phyloP scores from a whole-genome alignment of 2,329 filamentous ascomycete species.

The Daldinia sp. region DNA sequence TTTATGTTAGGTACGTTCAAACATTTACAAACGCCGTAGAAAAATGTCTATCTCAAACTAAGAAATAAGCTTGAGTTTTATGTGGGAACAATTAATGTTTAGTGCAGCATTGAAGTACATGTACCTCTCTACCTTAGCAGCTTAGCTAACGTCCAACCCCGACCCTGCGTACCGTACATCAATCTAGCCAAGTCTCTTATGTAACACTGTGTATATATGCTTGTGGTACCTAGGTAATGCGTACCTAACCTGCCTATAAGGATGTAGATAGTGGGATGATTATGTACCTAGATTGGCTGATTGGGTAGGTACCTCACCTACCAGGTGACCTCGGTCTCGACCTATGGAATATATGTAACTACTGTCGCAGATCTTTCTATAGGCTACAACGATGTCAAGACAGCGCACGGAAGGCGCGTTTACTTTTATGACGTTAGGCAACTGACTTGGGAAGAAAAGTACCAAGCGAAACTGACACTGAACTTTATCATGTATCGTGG shows the following conservation, averaged over 20 bases:
- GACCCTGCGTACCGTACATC: no score
- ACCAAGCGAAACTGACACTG: background rate
- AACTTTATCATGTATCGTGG: slow-evolving; percentile 1
- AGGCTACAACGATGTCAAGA: slow-evolving; percentile 4
- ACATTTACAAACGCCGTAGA: background rate
- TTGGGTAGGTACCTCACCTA: slow-evolving; percentile 6
- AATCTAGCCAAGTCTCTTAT: background rate
- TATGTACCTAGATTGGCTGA: background rate
- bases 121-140: no score
- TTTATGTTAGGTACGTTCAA: background rate
- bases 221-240: background rate
- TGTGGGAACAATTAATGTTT: no score
- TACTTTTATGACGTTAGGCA: slow-evolving; percentile 21
- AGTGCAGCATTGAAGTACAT: no score
- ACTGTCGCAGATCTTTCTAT: slow-evolving; percentile 18
- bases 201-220: background rate
- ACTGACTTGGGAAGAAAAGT: background rate
- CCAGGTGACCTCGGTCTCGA: slow-evolving; percentile 5
- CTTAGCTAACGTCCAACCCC: no score
- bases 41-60: background rate
- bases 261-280: background rate
- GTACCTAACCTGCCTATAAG: no score
- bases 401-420: slow-evolving; percentile 27
- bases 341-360: background rate
- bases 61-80: background rate